Evolutionary conservation across 768 basidiomycete species (phyloP).

Genomic region (Mycena venus): DNA sequence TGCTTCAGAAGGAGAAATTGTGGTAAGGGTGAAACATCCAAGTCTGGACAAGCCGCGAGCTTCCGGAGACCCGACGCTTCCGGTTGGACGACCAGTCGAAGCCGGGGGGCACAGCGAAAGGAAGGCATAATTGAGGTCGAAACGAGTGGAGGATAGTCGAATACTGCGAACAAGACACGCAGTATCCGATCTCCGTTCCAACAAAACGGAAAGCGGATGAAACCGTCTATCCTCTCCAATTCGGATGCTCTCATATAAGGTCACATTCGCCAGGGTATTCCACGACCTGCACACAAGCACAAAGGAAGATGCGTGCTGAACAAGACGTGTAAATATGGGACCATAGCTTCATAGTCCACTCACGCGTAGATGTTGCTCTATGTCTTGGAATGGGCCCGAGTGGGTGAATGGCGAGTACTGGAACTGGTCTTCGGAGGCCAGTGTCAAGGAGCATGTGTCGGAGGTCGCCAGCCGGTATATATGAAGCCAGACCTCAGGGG

Average conservation of each 20-base stretch:
- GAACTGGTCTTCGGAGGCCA: background rate
- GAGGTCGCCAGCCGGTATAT: constrained; percentile 17
- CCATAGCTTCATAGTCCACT: background rate
- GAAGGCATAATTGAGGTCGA: constrained; percentile 17
- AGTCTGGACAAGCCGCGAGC: background rate
- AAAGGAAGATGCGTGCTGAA: constrained; percentile 11
- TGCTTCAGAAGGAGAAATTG: background rate
- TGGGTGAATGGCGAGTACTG: background rate
- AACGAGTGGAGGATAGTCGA: background rate
- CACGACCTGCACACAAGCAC: constrained; percentile 22
- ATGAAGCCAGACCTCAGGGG: constrained; percentile 17
- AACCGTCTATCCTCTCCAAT: constrained; percentile 3
- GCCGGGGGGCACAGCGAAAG: constrained; percentile 1
- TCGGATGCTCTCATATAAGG: constrained; percentile 22
- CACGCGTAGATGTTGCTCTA: constrained; percentile 1
- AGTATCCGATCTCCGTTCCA: background rate
- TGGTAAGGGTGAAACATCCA: background rate
- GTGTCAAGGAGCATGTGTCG: background rate
- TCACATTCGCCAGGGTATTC: constrained; percentile 7
- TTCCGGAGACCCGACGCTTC: background rate
- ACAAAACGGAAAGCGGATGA: background rate
- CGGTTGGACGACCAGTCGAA: constrained; percentile 2
- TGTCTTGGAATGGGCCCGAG: constrained; percentile 8
- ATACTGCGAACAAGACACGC: constrained; percentile 12
- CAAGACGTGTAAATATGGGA: background rate